Evolutionary conservation across 2,329 filamentous ascomycete species (phyloP).

Genomic region (Colletotrichum lupini): DNA sequence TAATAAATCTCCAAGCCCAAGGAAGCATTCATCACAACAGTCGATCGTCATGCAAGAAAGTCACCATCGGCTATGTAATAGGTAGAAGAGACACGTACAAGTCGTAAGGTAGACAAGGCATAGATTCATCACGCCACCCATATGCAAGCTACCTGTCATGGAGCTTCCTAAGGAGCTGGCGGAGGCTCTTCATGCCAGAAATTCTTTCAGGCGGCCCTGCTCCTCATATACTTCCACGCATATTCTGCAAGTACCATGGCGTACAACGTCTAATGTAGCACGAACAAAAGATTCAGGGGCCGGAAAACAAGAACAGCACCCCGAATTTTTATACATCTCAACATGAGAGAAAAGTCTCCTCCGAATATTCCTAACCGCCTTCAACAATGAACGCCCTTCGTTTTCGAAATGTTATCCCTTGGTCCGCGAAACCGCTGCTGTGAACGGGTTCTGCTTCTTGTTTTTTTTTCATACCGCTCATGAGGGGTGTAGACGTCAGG

Average conservation of each 20-base stretch:
- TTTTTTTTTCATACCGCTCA: slow-evolving; percentile 26
- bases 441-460: slow-evolving; percentile 7
- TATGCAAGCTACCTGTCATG: slow-evolving; percentile 9
- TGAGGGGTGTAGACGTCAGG: slow-evolving; percentile 23
- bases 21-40: neutral
- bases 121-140: slow-evolving; percentile 16
- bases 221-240: slow-evolving; percentile 3
- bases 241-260: slow-evolving; percentile 11
- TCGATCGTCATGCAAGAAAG: neutral
- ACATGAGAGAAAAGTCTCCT: neutral
- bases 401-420: slow-evolving; percentile 14
- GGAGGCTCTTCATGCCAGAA: slow-evolving; percentile 26
- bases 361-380: slow-evolving; percentile 29
- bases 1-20: neutral
- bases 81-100: neutral
- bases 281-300: neutral
- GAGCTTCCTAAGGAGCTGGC: neutral
- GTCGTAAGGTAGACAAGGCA: neutral
- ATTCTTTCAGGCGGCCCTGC: slow-evolving; percentile 12
- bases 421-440: slow-evolving; percentile 2
- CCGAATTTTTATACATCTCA: slow-evolving; percentile 17
- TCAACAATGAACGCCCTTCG: slow-evolving; percentile 17
- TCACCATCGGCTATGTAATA: neutral
- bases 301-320: neutral
- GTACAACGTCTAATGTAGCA: slow-evolving; percentile 15